Evolutionary conservation across 2,329 filamentous ascomycete genomes (phyloP), one percentile per base, ranked within the genome.

Genomic region (Plenodomus tracheiphilus): DNA sequence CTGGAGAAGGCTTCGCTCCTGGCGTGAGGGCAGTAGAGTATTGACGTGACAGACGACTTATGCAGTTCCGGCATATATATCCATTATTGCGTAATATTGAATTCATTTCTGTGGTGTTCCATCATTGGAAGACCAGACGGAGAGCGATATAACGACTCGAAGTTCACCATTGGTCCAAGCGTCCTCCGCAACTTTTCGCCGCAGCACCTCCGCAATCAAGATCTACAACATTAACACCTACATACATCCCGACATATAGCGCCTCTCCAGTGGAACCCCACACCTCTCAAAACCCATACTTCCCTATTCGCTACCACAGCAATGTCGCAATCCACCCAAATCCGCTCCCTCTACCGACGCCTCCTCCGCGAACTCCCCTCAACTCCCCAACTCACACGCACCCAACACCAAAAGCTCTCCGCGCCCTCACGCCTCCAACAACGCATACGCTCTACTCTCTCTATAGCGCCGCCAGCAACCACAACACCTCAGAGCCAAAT

Each of bases 291-390:
- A 25, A 21, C 44, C 17, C n/a, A n/a, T n/a, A n/a, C n/a, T n/a
- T n/a, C n/a, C n/a, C n/a, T n/a, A n/a, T n/a, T n/a, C n/a, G n/a
- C n/a, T 32, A 18, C 39, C 11, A 60, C 41, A 18, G n/a, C n/a
- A 46, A 76, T 77, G 74, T 64, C 74, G n/a, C 39, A 59, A 34
- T 70, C 81, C 35, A 76, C 78, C 34, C 69, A 72, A 56, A 71
- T 89, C 36, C 89, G 90, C 65, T 85, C 90, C 30, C 81, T 96
- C 68, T 97, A 97, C 81, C 89, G 93, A 65, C 83, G 87, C 36
- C 80, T 97, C 67, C 85, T 97, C 47, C 91, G 93, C 72, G 91
- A 97, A 77, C 85, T 97, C 8, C 93, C 93, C 1, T 83, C 87
- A 7, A 86, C 86, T 5, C 79, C 81, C 2, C 75, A 77, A 62